Base-by-base conservation (phyloP, 805 yeast species). In the Kockiozyma suomiensis region DNA sequence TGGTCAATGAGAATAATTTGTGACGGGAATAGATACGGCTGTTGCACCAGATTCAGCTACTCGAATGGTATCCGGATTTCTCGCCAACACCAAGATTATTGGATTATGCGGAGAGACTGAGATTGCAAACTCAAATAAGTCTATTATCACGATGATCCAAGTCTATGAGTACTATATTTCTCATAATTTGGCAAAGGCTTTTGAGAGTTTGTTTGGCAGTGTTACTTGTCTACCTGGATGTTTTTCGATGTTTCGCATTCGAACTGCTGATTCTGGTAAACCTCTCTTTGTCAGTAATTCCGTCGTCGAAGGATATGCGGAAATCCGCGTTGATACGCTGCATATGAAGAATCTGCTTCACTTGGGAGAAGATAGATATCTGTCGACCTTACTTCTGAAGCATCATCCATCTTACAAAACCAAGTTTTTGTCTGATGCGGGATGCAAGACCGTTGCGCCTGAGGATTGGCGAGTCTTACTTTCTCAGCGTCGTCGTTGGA, bases 401-500 rank as follows among this genome's bases (percentile, higher is more conserved):
- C 81, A 82, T 47, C 82, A 83, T 74, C 82, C 86, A 4, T 78
- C 77, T 68, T 78, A 81, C 73, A 80, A 78, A 67, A 84, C 84
- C 65, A 75, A 82, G 63, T 83, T 81, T 67, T 75, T 82, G 10
- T 77, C 86, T 4, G 82, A 82, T 66, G 87, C 87, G 1, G 78
- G 79, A 17, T 84, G 86, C 61, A 81, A 79, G 70, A 83, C 87
- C 0, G 73, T 82, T 54, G 87, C 83, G 3, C 87, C 87, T 4
- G 85, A 81, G 61, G 74, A 75, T 13, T 84, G 85, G 77, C 71
- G 71, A 52, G 86, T 83, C 28, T 77, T 83, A 66, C 73, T 84
- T 61, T 83, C 87, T 1, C 87, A 83, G 72, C 82, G 87, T 62
- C 83, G 87, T 69, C 82, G 87, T 66, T 83, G 87, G 87, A 83